These are phyloP conservation scores for Huntiella abstrusa DNA, from an alignment of 2,329 filamentous ascomycete species.

Conservation along the genomic window DNA sequence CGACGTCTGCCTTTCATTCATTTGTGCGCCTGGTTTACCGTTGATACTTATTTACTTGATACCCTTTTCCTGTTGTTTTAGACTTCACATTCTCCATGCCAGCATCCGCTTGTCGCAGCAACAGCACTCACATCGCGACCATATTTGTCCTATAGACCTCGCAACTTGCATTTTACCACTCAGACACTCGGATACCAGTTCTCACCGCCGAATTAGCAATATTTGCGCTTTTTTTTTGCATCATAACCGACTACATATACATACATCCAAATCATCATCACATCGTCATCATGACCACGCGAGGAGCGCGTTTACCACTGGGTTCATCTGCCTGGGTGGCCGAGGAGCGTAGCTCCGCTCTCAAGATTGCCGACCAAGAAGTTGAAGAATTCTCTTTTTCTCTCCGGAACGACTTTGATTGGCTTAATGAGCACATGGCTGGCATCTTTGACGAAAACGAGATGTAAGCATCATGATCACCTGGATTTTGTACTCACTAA, in stretches of 20 bases:
- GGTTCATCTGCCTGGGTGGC: constrained; percentile 73
- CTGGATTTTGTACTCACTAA: background rate
- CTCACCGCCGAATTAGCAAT: background rate
- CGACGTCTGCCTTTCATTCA: too few relatives aligned
- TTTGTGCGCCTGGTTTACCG: too few relatives aligned
- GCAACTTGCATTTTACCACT: too few relatives aligned
- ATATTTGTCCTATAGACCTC: too few relatives aligned
- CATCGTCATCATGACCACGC: constrained; percentile 21
- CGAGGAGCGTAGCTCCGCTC: constrained; percentile 62
- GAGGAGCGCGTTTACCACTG: constrained; percentile 45
- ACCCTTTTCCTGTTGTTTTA: too few relatives aligned
- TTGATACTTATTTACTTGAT: too few relatives aligned
- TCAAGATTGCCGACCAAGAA: constrained; percentile 60
- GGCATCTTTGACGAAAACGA: constrained; percentile 78
- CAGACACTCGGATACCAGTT: background rate
- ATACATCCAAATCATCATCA: constrained; percentile 8
- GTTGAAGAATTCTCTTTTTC: constrained; percentile 86
- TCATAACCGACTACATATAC: background rate
- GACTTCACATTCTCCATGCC: too few relatives aligned
- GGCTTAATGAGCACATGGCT: constrained; percentile 96
- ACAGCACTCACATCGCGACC: too few relatives aligned
- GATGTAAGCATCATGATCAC: constrained; percentile 37
- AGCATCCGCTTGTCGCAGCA: too few relatives aligned
- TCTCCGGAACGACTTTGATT: constrained; percentile 84
- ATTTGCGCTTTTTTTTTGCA: too few relatives aligned